Evolutionary conservation across 2,329 filamentous ascomycete species (phyloP).

Genomic region (Emmonsia crescens): DNA sequence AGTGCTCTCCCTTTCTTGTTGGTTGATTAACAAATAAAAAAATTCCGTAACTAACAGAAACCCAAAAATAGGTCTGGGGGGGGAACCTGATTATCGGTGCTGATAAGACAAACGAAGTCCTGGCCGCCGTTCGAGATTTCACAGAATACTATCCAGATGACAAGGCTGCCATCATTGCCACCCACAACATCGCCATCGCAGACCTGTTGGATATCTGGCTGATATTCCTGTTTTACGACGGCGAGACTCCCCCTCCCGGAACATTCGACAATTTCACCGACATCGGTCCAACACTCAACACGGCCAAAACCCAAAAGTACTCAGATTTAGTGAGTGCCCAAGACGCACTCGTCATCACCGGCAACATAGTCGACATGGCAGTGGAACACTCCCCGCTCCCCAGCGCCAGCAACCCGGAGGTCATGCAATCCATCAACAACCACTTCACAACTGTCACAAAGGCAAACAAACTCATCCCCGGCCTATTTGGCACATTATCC

Average conservation of each 20-base stretch:
- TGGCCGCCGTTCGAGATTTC: constrained; percentile 26
- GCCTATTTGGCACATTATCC: constrained; percentile 24
- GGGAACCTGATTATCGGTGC: constrained; percentile 35
- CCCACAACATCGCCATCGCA: constrained; percentile 31
- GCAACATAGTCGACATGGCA: constrained; percentile 31
- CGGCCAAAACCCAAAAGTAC: constrained; percentile 39
- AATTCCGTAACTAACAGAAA: constrained; percentile 8
- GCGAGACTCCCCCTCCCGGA: constrained; percentile 39
- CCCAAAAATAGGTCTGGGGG: constrained; percentile 33
- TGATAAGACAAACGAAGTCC: constrained; percentile 26
- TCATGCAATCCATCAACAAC: constrained; percentile 25
- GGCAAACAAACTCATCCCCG: constrained; percentile 19
- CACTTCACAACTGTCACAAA: constrained; percentile 24
- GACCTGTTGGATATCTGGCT: constrained; percentile 45
- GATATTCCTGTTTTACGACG: constrained; percentile 55
- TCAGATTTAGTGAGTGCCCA: constrained; percentile 38
- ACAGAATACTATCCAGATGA: constrained; percentile 43
- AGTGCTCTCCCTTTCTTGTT: constrained; percentile 3
- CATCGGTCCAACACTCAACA: constrained; percentile 36
- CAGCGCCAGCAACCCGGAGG: constrained; percentile 18
- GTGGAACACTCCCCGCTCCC: constrained; percentile 31
- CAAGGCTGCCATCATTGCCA: constrained; percentile 51
- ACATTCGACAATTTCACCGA: constrained; percentile 48
- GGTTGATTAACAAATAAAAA: background rate
- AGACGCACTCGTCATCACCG: constrained; percentile 29